Base-by-base conservation (phyloP, 192 early-diverging fungal genomes). In the Coemansia sp. region DNA sequence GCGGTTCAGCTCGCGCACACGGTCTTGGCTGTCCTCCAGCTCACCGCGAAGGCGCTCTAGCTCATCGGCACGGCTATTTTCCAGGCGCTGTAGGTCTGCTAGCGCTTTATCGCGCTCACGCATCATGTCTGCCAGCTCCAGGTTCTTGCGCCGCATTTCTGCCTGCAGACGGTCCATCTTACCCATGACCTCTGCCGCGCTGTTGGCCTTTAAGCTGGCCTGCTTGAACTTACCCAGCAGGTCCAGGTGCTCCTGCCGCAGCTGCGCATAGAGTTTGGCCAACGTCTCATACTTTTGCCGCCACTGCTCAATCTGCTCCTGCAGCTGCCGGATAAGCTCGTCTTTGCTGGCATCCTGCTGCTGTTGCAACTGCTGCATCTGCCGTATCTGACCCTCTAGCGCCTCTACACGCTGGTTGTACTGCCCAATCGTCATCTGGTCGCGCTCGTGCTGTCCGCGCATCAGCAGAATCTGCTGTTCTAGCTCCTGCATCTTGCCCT, bases 241-340 rank as follows among this genome's bases (percentile, higher is more conserved):
- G 37, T 94, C 94, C 50, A 99, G 74, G 65, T 99, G 93, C 61
- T 95, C 93, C 57, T 97, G 93, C 41, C 96, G 86, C 28, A 99
- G 78, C 69, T 96, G 90, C 9, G 94, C 92, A 66, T 99, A 99
- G n/a, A 97, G 80, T 55, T 99, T 99, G 52, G 94, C 94, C 36
- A 99, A 78, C 14, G 94, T 91, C 70, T 97, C 94, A 71, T 97
- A 97, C 77, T 96, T 99, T 68, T 94, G 89, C 79, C 88, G 93
- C 92, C 93, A 95, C 72, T 95, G 91, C 65, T 88, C 86, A 20
- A 99, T 81, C 83, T 98, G 91, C 33, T 93, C 91, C 79, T 95
- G 93, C 54, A 92, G 77, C 47, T 83, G 82, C 8, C 86, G 83
- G 41, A 95, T 87, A 56, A 91, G 78, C 62, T 92, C 90, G 50